phyloP scores from a whole-genome alignment of 805 yeast species.

The Saturnispora bothae region DNA sequence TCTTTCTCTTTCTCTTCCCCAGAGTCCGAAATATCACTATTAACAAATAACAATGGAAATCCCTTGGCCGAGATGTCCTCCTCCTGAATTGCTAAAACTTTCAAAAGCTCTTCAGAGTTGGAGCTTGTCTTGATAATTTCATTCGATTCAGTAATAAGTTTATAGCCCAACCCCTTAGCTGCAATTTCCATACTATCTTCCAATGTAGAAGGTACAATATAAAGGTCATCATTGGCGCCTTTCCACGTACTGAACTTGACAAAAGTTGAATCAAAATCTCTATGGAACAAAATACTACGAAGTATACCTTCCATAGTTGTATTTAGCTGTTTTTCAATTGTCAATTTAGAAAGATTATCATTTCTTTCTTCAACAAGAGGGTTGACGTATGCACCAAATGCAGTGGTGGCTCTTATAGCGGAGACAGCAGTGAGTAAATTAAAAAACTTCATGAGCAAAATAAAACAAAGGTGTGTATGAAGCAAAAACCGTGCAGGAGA shows the following conservation, averaged over 20 bases:
- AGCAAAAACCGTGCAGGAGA: not conserved
- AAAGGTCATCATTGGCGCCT: constrained; percentile 18
- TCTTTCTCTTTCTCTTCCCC: constrained; percentile 6
- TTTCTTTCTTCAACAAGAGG: not conserved
- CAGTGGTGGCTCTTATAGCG: not conserved
- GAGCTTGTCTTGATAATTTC: constrained; percentile 3
- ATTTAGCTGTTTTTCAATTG: constrained; percentile 2
- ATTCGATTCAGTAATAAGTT: constrained; percentile 8
- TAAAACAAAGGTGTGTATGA: not conserved
- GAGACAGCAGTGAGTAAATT: not conserved
- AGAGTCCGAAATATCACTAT: constrained; percentile 7
- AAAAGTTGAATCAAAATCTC: constrained; percentile 10
- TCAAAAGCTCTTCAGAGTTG: constrained; percentile 1
- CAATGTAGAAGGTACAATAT: constrained; percentile 17
- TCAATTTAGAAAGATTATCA: not conserved
- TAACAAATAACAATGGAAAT: constrained; percentile 21
- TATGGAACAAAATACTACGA: constrained; percentile 15
- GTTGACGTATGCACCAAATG: not conserved
- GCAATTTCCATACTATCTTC: not conserved
- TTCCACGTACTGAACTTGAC: constrained; percentile 21
- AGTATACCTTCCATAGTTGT: constrained; percentile 11
- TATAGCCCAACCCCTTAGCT: constrained; percentile 11
- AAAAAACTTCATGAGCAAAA: constrained; percentile 1
- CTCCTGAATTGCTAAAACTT: constrained; percentile 17
- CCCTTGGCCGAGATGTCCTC: constrained; percentile 20